phyloP scores from a whole-genome alignment of 345 rosid genomes.

The Syzygium oleosum region DNA sequence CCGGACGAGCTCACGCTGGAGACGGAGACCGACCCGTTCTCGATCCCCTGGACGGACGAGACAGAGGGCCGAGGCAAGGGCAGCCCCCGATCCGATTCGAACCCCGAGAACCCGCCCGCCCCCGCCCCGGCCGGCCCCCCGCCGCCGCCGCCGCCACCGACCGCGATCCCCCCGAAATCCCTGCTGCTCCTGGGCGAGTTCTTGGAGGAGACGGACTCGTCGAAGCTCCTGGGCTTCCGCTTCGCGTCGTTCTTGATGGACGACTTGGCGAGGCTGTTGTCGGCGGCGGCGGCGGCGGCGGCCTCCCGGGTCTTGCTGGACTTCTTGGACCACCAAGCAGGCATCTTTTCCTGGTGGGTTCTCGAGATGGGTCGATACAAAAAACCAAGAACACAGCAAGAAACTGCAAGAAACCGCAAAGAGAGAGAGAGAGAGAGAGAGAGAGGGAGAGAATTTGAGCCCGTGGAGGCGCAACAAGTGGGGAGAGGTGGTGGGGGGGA shows the following conservation, averaged over 20 bases:
- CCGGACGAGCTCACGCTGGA: conserved; percentile 86
- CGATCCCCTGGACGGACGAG: conserved; percentile 20
- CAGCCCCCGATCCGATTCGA: conserved; percentile 58
- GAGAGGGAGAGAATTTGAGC: neutral
- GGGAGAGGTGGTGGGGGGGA: neutral
- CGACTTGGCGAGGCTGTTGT: conserved; percentile 13
- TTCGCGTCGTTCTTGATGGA: conserved; percentile 12
- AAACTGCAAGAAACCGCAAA: neutral
- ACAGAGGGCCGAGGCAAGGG: conserved; percentile 72
- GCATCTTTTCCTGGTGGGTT: conserved; percentile 25
- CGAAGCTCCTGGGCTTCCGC: conserved; percentile 25
- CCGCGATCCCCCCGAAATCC: conserved; percentile 9
- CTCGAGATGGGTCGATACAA: neutral
- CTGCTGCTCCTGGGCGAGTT: conserved; percentile 42
- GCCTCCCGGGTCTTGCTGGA: conserved; percentile 52
- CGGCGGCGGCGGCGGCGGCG: conserved; percentile 1
- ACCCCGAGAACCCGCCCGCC: conserved; percentile 58
- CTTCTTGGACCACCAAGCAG: conserved; percentile 74
- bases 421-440: neutral
- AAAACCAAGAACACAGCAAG: neutral
- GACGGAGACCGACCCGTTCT: conserved; percentile 59
- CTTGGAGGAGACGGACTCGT: conserved; percentile 19
- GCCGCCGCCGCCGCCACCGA: conserved; percentile 24
- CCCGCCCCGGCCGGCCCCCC: conserved; percentile 8
- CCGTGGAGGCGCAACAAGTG: neutral